Base-by-base conservation (phyloP, 1,284 basidiomycete species). In the Polyporus tsugae region DNA sequence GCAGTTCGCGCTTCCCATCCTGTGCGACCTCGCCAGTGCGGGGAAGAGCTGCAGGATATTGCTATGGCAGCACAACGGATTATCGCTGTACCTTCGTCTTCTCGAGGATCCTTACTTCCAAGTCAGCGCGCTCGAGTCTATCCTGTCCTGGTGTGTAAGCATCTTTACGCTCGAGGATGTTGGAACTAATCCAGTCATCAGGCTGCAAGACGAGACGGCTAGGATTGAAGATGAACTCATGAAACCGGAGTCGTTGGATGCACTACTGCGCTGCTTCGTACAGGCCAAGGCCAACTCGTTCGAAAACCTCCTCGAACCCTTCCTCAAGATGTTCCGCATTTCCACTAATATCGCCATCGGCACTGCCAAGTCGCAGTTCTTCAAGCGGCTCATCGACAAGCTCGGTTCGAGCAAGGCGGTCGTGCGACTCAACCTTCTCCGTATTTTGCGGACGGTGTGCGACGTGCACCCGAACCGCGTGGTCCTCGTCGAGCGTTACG, bases 91-190 rank as follows among this genome's bases (percentile, higher is more conserved):
- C 77, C 82, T 98, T 69, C 87, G 89, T 71, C 85, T 99, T 39
- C 83, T 99, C 57, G 89, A 91, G 49, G 97, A 99, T 77, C 94
- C 95, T 0, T 98, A 98, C 82, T 99, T 98, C 90, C 95, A 97
- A 78, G 94, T 97, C 70, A 95, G 92, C 75, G 95, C 97, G 13
- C 81, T 99, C 65, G 97, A 99, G 78, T 91, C 96, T 6, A 90
- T 98, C 41, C 81, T 96, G 9, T 92, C 94, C 4, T 99, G 97
- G 97, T 94, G 70, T 71, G 88, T 73, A 6, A 52, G 9, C 13
- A n/a, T 61, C 10, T 29, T 41, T 36, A 25, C n/a, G 19, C 35
- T 10, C 5, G 6, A 17, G 29, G 17, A 39, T 59, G n/a, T 15
- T 35, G 52, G 33, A 63, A 58, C 60, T 70, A 29, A 65, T 17